Percentiles rank a stretch among this genome's conserved stretches.
phyloP scores from a whole-genome alignment of 2,329 filamentous ascomycete genomes.

The Verruconis gallopava region DNA sequence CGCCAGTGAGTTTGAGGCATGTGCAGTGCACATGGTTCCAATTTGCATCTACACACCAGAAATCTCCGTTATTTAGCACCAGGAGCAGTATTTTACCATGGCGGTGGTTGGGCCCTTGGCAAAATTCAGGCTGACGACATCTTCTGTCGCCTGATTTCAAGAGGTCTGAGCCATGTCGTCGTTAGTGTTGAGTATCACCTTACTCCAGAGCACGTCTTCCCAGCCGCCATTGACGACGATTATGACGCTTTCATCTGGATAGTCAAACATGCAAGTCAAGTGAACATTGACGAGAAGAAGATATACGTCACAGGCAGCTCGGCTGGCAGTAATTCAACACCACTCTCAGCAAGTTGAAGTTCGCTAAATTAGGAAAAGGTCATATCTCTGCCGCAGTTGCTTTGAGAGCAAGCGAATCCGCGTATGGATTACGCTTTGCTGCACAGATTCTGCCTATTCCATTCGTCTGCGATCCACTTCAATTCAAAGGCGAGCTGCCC shows the following conservation, averaged over 20 bases:
- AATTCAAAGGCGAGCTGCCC: not conserved
- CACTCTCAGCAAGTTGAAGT: too few species aligned
- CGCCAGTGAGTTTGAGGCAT: not conserved
- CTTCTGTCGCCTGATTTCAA: not conserved
- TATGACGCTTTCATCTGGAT: conserved; percentile 1
- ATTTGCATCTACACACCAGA: not conserved
- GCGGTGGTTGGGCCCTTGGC: conserved; percentile 1
- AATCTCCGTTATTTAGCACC: not conserved
- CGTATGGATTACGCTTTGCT: not conserved
- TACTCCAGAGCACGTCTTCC: not conserved
- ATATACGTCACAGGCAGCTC: conserved; percentile 2
- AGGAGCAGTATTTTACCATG: conserved; percentile 1
- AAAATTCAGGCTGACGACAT: not conserved
- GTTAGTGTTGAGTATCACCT: conserved; percentile 3
- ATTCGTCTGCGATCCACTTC: not conserved
- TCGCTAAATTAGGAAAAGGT: not conserved
- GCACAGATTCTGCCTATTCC: conserved; percentile 2
- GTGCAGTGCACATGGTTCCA: not conserved
- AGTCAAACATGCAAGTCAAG: not conserved
- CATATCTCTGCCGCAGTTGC: conserved; percentile 1
- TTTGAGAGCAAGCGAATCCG: not conserved
- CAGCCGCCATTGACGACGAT: not conserved
- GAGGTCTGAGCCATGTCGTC: not conserved
- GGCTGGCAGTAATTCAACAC: not conserved
- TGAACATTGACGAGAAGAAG: not conserved